phyloP scores from a whole-genome alignment of 805 yeast species.

The Pichia phayaonensis region DNA sequence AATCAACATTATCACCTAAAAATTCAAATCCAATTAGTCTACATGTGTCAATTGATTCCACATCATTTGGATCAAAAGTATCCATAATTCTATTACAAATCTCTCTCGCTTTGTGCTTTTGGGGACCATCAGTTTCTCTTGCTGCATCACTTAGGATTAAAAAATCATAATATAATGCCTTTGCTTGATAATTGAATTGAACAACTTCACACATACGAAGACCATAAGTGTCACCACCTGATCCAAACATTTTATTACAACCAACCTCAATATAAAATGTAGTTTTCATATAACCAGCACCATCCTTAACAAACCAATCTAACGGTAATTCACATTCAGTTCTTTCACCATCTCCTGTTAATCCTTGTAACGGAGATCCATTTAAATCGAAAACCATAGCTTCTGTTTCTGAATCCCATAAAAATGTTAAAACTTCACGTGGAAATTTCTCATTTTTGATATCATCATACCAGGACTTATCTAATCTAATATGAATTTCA shows the following conservation, averaged over 20 bases:
- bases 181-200: slow-evolving; percentile 73
- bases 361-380: slow-evolving; percentile 73
- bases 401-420: slow-evolving; percentile 80
- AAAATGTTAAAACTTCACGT: slow-evolving; percentile 8
- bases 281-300: slow-evolving; percentile 38
- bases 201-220: slow-evolving; percentile 69
- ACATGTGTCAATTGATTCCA: slow-evolving; percentile 48
- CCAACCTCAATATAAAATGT: slow-evolving; percentile 79
- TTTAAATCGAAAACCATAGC: slow-evolving; percentile 65
- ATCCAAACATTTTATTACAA: slow-evolving; percentile 88
- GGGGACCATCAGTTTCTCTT: slow-evolving; percentile 77
- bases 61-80: slow-evolving; percentile 66
- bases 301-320: slow-evolving; percentile 31
- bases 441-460: slow-evolving; percentile 39
- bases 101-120: slow-evolving; percentile 73
- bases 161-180: slow-evolving; percentile 71
- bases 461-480: slow-evolving; percentile 46
- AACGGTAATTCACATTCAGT: slow-evolving; percentile 63
- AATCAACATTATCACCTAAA: slow-evolving; percentile 60
- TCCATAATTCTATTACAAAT: slow-evolving; percentile 81
- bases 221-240: slow-evolving; percentile 55
- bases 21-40: slow-evolving; percentile 55
- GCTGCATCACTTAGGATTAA: slow-evolving; percentile 90
- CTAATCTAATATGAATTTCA: slow-evolving; percentile 56
- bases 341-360: slow-evolving; percentile 81